Evolutionary conservation across 2,329 filamentous ascomycete genomes (phyloP).

Genomic region (Myriosclerotinia curreyana): DNA sequence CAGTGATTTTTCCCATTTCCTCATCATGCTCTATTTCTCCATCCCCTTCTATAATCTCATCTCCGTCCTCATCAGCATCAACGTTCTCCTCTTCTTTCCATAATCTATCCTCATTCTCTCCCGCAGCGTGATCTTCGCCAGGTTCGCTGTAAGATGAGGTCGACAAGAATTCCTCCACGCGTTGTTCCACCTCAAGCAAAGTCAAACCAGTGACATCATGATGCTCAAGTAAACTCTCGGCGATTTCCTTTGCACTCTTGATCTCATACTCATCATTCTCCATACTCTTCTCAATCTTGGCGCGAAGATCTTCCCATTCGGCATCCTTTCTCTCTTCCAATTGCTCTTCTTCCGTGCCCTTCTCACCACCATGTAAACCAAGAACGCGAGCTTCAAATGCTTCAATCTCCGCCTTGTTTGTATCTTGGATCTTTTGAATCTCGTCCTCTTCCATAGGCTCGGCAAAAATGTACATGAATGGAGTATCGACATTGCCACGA

Average conservation of each 20-base stretch:
- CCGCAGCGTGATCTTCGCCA: background rate
- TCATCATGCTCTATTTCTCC: conserved; percentile 20
- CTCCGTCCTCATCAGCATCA: conserved; percentile 21
- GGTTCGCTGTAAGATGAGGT: conserved; percentile 17
- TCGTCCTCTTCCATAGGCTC: conserved; percentile 74
- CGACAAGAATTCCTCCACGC: conserved; percentile 25
- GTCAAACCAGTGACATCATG: conserved; percentile 22
- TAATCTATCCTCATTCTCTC: conserved; percentile 10
- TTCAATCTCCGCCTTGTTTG: conserved; percentile 61
- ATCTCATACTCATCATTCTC: conserved; percentile 35
- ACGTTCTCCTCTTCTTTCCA: conserved; percentile 22
- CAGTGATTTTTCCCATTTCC: conserved; percentile 19
- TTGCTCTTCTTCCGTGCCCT: conserved; percentile 24
- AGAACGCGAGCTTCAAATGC: conserved; percentile 65
- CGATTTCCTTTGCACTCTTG: conserved; percentile 24
- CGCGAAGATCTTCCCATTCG: conserved; percentile 37
- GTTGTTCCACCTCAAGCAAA: conserved; percentile 23
- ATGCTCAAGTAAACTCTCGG: conserved; percentile 22
- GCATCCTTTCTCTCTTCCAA: conserved; percentile 31
- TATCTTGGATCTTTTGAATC: conserved; percentile 70
- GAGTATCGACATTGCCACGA: conserved; percentile 47
- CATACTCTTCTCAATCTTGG: conserved; percentile 38
- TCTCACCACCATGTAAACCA: conserved; percentile 47
- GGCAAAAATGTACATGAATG: conserved; percentile 85
- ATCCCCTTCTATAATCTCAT: conserved; percentile 16